phyloP scores from a whole-genome alignment of 2,329 filamentous ascomycete species.

The Cryphonectria radicalis region DNA sequence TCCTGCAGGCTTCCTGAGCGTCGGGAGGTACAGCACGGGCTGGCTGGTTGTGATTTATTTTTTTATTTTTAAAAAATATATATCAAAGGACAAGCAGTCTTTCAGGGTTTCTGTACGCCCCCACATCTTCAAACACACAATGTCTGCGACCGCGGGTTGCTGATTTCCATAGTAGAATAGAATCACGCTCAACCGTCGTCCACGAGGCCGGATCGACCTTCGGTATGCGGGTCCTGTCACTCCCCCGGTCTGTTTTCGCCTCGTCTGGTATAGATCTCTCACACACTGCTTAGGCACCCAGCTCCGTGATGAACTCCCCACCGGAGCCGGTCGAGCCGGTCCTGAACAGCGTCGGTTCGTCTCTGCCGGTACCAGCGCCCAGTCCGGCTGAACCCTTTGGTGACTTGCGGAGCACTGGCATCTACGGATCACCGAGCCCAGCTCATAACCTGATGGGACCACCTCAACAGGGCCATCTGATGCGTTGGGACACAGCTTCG shows the following conservation, averaged over 20 bases:
- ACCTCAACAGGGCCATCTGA: slow-evolving; percentile 3
- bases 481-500: slow-evolving; percentile 4
- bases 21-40: not conserved
- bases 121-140: not conserved
- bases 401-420: slow-evolving; percentile 20
- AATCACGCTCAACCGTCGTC: slow-evolving; percentile 22
- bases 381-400: slow-evolving; percentile 11
- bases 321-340: slow-evolving; percentile 32
- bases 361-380: slow-evolving; percentile 19
- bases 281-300: slow-evolving; percentile 30
- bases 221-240: slow-evolving; percentile 27
- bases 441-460: slow-evolving; percentile 16
- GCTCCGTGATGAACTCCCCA: slow-evolving; percentile 31
- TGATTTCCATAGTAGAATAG: slow-evolving; percentile 10
- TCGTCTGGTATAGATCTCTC: slow-evolving; percentile 21
- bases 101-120: not conserved
- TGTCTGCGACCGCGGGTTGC: not conserved
- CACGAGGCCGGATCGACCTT: slow-evolving; percentile 9
- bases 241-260: slow-evolving; percentile 16
- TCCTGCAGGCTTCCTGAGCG: not conserved
- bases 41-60: not conserved
- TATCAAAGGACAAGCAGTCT: not conserved
- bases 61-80: not conserved
- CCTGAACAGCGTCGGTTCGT: slow-evolving; percentile 27
- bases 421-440: slow-evolving; percentile 6